phyloP scores from a whole-genome alignment of 2,329 filamentous ascomycete species.

The Ascochyta rabiei region DNA sequence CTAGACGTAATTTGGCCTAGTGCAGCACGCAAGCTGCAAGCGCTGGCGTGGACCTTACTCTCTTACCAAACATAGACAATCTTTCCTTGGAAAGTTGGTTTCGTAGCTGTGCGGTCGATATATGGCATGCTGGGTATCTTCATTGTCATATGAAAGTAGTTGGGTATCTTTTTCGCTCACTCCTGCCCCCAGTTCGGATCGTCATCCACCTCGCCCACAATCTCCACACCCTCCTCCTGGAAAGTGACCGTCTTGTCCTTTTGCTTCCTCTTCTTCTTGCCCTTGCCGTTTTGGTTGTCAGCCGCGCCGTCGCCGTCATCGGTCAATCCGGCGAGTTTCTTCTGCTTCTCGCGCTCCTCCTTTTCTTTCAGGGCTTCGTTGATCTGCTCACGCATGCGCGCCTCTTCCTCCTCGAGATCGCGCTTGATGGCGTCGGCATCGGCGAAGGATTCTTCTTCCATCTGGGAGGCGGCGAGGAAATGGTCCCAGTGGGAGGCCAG shows the following conservation, averaged over 20 bases:
- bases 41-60: too few relatives aligned
- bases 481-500: slow-evolving; percentile 44
- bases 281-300: slow-evolving; percentile 31
- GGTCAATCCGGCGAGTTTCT: slow-evolving; percentile 32
- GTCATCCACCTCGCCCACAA: slow-evolving; percentile 36
- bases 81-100: too few relatives aligned
- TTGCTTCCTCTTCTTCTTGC: slow-evolving; percentile 41
- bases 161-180: slow-evolving; percentile 13
- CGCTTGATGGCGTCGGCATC: slow-evolving; percentile 44
- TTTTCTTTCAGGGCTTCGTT: slow-evolving; percentile 41
- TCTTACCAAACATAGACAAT: too few relatives aligned
- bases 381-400: slow-evolving; percentile 44
- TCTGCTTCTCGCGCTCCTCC: slow-evolving; percentile 47
- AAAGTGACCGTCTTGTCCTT: slow-evolving; percentile 37
- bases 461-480: slow-evolving; percentile 45
- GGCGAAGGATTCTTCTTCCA: slow-evolving; percentile 45
- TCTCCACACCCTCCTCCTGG: slow-evolving; percentile 37
- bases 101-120: too few relatives aligned
- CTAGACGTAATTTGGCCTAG: too few relatives aligned
- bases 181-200: slow-evolving; percentile 36
- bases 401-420: slow-evolving; percentile 34
- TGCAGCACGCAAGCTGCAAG: too few relatives aligned
- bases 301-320: slow-evolving; percentile 20
- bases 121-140: too few relatives aligned
- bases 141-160: background rate